Conservation (phyloP, 306 rosid genomes). For the Fragaria nilgerrensis region DNA sequence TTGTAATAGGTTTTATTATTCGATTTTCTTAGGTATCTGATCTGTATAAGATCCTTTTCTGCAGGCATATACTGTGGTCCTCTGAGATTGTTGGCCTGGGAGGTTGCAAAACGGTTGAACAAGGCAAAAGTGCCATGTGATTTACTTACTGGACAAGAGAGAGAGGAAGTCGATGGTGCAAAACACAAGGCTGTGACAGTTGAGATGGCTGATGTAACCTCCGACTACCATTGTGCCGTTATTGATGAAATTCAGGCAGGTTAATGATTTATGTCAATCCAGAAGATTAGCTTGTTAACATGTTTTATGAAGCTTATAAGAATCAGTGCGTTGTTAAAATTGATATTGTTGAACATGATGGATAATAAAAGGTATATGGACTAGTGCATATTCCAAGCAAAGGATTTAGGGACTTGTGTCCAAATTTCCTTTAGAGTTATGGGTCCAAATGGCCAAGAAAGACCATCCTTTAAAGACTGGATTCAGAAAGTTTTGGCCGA, state of each 20-base stretch:
- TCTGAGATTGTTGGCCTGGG: constrained; percentile 97
- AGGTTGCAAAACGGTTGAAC: constrained; percentile 86
- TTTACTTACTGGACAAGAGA: constrained; percentile 89
- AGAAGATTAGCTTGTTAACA: constrained; percentile 21
- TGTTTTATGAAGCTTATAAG: constrained; percentile 12
- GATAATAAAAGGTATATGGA: not conserved
- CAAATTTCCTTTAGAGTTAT: not conserved
- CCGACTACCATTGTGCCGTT: constrained; percentile 70
- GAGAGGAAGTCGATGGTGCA: constrained; percentile 83
- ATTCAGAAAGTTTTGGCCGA: not conserved
- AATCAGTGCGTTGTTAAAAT: not conserved
- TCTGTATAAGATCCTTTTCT: constrained; percentile 11
- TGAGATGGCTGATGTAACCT: constrained; percentile 92
- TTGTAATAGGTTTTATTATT: not conserved
- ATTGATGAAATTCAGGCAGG: constrained; percentile 96
- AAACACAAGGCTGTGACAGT: constrained; percentile 86
- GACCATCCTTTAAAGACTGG: not conserved
- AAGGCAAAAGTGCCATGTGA: constrained; percentile 87
- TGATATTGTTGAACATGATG: not conserved
- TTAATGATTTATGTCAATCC: constrained; percentile 20
- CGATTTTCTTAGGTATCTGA: constrained; percentile 10
- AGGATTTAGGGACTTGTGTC: not conserved
- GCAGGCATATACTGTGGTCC: constrained; percentile 96
- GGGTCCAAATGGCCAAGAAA: not conserved
- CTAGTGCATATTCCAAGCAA: not conserved